Evolutionary conservation across 2,329 filamentous ascomycete genomes (phyloP).

Genomic region (Harringtonia aguacate): DNA sequence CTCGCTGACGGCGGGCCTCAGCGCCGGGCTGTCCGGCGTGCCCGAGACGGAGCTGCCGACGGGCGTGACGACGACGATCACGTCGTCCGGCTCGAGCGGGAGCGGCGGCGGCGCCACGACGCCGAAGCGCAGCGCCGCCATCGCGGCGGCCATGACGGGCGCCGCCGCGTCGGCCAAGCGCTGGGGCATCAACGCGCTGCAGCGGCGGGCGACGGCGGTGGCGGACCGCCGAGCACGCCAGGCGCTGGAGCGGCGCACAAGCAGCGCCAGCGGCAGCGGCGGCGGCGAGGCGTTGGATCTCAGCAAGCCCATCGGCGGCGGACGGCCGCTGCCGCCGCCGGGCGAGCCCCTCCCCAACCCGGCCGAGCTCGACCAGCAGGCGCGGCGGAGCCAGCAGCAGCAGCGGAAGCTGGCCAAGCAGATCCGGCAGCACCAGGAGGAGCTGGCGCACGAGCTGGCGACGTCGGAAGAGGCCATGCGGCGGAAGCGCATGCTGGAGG

Average conservation of each 20-base stretch:
- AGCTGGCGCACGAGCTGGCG: background rate
- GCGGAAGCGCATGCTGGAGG: background rate
- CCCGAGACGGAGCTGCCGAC: background rate
- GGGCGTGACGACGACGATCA: background rate
- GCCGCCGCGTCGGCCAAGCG: conserved; percentile 45
- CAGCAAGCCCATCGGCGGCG: conserved; percentile 67
- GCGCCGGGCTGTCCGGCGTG: background rate
- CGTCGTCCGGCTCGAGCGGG: background rate
- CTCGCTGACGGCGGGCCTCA: background rate
- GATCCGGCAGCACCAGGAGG: background rate
- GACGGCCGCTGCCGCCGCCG: conserved; percentile 70
- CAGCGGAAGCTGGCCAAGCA: background rate
- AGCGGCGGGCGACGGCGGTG: conserved; percentile 23
- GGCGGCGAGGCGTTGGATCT: conserved; percentile 27
- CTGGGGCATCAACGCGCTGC: conserved; percentile 48
- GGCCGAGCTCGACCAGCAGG: conserved; percentile 2
- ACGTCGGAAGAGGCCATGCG: background rate
- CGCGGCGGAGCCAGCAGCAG: background rate
- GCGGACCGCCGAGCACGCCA: conserved; percentile 5
- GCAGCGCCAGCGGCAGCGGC: too few relatives aligned
- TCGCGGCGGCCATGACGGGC: conserved; percentile 41
- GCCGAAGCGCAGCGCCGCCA: conserved; percentile 33
- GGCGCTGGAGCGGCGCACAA: background rate
- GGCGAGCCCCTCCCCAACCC: conserved; percentile 68
- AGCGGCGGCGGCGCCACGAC: conserved; percentile 9